A percentile compares a stretch with the other conserved stretches of the same genome.
These are phyloP conservation scores for Mycogone perniciosa DNA, from an alignment of 2,329 filamentous ascomycete genomes.

Conservation along the genomic window DNA sequence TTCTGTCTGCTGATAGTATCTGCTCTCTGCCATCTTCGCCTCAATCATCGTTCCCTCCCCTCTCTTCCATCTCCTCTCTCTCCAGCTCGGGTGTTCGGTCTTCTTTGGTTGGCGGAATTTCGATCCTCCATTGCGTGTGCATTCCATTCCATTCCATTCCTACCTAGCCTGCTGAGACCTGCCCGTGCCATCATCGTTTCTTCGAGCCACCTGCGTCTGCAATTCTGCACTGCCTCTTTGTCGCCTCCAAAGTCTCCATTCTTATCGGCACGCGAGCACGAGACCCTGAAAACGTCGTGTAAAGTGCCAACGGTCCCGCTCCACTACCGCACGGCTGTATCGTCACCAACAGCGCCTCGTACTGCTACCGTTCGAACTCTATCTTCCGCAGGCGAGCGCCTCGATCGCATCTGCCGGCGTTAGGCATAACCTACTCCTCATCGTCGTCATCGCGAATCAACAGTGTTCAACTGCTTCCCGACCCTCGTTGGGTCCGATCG, in stretches of 20 bases:
- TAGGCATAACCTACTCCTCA: too few relatives aligned
- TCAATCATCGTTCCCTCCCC: neutral
- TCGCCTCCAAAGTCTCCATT: conserved; percentile 5
- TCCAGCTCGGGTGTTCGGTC: neutral
- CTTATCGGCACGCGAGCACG: conserved; percentile 13
- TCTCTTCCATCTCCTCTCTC: neutral
- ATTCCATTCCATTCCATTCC: neutral
- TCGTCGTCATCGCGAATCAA: too few relatives aligned
- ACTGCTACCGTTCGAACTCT: conserved; percentile 3
- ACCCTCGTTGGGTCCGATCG: too few relatives aligned
- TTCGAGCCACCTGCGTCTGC: conserved; percentile 1
- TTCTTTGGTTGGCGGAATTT: neutral
- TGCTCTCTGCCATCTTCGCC: neutral
- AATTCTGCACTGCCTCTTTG: conserved; percentile 8
- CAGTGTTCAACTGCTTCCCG: too few relatives aligned
- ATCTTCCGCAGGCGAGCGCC: neutral
- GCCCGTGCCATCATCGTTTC: neutral
- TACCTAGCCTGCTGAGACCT: neutral
- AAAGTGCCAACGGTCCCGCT: conserved; percentile 9
- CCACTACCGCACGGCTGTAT: neutral
- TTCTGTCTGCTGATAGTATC: neutral
- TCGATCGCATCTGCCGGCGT: neutral
- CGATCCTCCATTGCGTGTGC: neutral
- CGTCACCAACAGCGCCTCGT: neutral
- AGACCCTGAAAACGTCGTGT: conserved; percentile 9